Evolutionary conservation across 805 yeast species (phyloP), one percentile per base, ranked within the genome.

Genomic region (Naumovozyma baii): DNA sequence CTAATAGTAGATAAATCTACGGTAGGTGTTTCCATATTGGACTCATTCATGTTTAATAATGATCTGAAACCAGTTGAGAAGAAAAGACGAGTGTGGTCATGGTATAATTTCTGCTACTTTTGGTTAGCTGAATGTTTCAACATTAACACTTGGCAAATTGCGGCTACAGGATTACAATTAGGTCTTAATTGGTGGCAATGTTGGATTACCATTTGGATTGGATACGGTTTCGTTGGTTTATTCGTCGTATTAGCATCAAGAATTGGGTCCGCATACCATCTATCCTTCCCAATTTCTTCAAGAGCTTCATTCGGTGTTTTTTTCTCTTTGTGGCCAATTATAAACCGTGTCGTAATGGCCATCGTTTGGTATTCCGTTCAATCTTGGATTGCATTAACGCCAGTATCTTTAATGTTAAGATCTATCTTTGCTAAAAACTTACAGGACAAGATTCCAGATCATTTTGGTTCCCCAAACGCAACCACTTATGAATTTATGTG

Each of bases 51-150:
- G 30, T 73, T 70, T 55, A 85, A 85, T 61, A 68, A 70, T 48
- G 96, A 86, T 63, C 69, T 86, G 52, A 73, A 76, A 47, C 95
- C 95, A 0, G 86, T 85, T 3, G 90, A 84, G 54, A 69, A 62
- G 13, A 73, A 64, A 3, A 75, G 94, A 52, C 69, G 95, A 52
- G 72, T 73, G n/a, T 86, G 96, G 96, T 64, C 74, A 20, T 83
- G 94, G 94, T 78, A 68, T 60, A 83, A 85, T 59, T 86, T 66
- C 56, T 78, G 82, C 12, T 76, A 74, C 47, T 82, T 83, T 51
- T 86, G 96, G 96, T 61, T 86, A 42, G 86, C 95, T 0, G 96
- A 86, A 57, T 78, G 94, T 25, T 83, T 86, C 66, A 86, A 86
- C 62, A 77, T 86, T 55, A 85, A 83, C 59, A 84, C 95, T 4